These are phyloP conservation scores for Microdochium nivale DNA, from an alignment of 2,329 filamentous ascomycete genomes.

Conservation along the genomic window DNA sequence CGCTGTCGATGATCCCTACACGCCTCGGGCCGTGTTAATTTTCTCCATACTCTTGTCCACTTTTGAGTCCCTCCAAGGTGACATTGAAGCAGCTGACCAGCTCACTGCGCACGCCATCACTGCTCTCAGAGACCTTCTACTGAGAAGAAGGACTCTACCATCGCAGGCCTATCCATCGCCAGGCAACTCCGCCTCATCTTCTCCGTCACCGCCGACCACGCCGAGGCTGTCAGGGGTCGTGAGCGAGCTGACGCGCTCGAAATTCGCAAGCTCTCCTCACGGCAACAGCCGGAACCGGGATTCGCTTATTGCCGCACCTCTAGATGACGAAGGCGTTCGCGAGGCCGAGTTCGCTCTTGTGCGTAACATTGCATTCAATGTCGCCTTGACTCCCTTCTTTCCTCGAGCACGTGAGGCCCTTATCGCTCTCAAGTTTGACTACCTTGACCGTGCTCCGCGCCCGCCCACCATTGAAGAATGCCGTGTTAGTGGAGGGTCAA, in stretches of 20 bases:
- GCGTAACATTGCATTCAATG: not conserved
- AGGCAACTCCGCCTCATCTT: too few species aligned
- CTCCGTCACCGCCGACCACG: not conserved
- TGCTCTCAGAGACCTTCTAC: not conserved
- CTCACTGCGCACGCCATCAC: not conserved
- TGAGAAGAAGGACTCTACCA: not conserved
- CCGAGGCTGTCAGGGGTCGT: not conserved
- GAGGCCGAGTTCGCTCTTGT: not conserved
- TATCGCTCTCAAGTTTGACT: not conserved
- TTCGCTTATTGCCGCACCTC: not conserved
- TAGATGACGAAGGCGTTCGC: not conserved
- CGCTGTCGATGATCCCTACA: not conserved
- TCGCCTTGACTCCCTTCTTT: not conserved
- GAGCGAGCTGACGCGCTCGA: not conserved
- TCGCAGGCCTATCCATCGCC: too few species aligned
- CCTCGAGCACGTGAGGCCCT: not conserved
- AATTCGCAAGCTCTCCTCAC: not conserved
- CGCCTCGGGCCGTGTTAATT: not conserved
- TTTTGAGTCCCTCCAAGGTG: not conserved
- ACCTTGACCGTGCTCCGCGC: not conserved
- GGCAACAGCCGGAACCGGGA: not conserved
- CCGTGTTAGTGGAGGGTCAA: not conserved
- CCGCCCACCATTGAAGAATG: not conserved
- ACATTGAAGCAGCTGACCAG: not conserved
- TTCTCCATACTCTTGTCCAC: not conserved